Evolutionary conservation across 1,284 basidiomycete species (phyloP), one percentile per base, ranked within the genome.

Genomic region (Tilletia walkeri): DNA sequence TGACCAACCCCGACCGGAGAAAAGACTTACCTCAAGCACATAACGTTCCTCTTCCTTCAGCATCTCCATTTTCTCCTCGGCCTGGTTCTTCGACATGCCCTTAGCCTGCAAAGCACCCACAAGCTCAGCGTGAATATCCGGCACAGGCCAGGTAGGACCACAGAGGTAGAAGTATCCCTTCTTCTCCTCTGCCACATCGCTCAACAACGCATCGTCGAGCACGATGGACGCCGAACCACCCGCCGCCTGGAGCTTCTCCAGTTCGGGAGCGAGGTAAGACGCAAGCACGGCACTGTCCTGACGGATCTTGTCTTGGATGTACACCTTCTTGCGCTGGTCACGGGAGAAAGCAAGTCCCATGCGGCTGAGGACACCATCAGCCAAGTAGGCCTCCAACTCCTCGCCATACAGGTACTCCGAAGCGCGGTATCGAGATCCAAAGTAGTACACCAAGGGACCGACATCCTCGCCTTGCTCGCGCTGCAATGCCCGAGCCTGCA

Each of bases 231-330:
- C 74, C 47, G 85, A 80, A 38, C 84, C 78, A 20, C 83, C 84
- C 20, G 81, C 73, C 4, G 84, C 83, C 39, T 79, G 75, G 70
- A 98, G 86, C 88, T 92, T 89, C 67, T 71, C 75, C 38, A 82
- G 76, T 70, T 81, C 79, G 53, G 80, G 79, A 12, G 77, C 74
- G 38, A 82, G 75, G 73, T 78, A 79, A 76, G 88, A 85, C 68
- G 89, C 90, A 48, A 99, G 88, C 67, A 87, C 86, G 78, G 89
- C 87, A 54, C 91, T 91, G 84, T 99, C 93, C 83, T 95, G 90
- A 70, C 90, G 86, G 92, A 99, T 99, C 88, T 93, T 95, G 87
- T 99, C 92, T 85, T 99, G 95, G 82, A 99, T 99, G 86, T 99
- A 99, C 65, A 73, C 66, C 67, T 73, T 73, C 38, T 70, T 41